Evolutionary conservation across 2,329 filamentous ascomycete genomes (phyloP).

Genomic region (Apiospora sp.): DNA sequence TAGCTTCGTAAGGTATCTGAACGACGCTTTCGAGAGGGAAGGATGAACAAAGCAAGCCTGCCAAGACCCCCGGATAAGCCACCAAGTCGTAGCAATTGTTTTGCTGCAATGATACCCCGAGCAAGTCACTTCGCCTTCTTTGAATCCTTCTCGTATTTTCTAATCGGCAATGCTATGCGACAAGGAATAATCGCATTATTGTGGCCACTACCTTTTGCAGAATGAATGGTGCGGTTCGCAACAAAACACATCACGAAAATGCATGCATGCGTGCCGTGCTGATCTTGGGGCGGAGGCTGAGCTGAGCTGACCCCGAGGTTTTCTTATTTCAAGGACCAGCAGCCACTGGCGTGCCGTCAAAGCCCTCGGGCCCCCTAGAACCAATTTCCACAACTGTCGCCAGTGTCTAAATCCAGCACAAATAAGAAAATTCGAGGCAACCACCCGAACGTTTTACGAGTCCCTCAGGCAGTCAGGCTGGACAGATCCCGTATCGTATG

Average conservation of each 20-base stretch:
- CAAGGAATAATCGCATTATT: neutral
- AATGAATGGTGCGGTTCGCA: neutral
- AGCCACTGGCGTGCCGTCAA: slow-evolving; percentile 3
- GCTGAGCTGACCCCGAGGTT: neutral
- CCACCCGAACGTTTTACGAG: neutral
- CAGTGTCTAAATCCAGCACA: slow-evolving; percentile 1
- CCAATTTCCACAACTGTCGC: slow-evolving; percentile 10
- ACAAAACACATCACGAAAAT: neutral
- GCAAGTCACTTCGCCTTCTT: neutral
- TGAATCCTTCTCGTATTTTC: neutral
- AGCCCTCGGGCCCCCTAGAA: neutral
- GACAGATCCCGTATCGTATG: slow-evolving; percentile 3
- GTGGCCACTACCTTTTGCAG: neutral
- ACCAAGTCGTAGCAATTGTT: neutral
- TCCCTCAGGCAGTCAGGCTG: neutral
- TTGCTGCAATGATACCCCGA: slow-evolving; percentile 4
- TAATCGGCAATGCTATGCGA: neutral
- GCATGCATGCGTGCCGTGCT: neutral
- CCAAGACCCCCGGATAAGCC: neutral
- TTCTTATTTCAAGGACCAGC: neutral
- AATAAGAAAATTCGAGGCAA: neutral
- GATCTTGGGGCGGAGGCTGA: neutral
- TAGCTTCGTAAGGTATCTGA: slow-evolving; percentile 72
- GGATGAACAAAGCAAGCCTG: slow-evolving; percentile 44
- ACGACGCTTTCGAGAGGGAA: slow-evolving; percentile 69